Evolutionary conservation across 1,284 basidiomycete genomes (phyloP), one percentile per base, ranked within the genome.

Genomic region (Porogramme epimiltina): DNA sequence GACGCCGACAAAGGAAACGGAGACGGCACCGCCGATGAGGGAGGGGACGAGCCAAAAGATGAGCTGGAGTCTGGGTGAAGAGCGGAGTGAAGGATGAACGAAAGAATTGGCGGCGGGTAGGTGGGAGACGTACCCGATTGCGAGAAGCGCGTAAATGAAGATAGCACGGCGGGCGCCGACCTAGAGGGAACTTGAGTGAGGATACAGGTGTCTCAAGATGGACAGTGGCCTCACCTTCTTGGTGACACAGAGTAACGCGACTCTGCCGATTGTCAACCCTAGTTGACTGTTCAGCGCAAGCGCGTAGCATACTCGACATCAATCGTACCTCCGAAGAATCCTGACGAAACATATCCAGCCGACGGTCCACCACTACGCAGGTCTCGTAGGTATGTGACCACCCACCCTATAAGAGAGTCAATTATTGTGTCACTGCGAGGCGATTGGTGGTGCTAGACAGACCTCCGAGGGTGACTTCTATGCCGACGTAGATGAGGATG

Each of bases 21-120:
- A 73, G 11, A 84, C 67, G 2, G 80, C 83, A 25, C 73, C 74
- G 24, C 74, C 77, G 26, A 83, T 72, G 41, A 85, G 67, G 3
- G 75, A 80, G 0, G 81, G 82, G 0, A 82, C 79, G 18, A 84
- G 70, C 84, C 84, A 85, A 15, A 85, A 68, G 28, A 81, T 66
- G 38, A 86, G 61, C 56, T 85, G 80, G 22, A 84, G 66, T 20
- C 78, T 79, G 49, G n/a, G n/a, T n/a, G n/a, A n/a, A n/a, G n/a
- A n/a, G n/a, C n/a, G n/a, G n/a, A n/a, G n/a, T n/a, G n/a, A n/a
- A n/a, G n/a, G n/a, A n/a, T n/a, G n/a, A n/a, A n/a, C n/a, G n/a
- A n/a, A n/a, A n/a, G n/a, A n/a, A n/a, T n/a, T n/a, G n/a, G n/a
- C n/a, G n/a, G 25, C 11, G 3, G 19, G 13, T 13, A 16, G 19